Evolutionary conservation across 148 eudicot genomes (phyloP), one percentile per base, ranked within the genome.

Genomic region (Rhododendron ferrugineum): DNA sequence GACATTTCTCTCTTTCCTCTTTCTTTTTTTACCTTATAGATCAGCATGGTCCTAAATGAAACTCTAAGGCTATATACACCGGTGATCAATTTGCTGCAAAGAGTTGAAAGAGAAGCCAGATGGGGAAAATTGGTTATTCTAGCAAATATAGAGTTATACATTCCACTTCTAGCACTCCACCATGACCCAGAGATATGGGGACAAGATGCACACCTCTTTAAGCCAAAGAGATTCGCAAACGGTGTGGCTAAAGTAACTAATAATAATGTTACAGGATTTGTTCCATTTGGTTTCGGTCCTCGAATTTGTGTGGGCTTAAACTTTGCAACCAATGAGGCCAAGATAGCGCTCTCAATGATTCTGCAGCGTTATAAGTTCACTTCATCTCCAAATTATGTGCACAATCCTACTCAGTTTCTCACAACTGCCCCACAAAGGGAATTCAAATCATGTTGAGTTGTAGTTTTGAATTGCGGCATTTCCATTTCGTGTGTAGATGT

Each of bases 171-270:
- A 11, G 84, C 73, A 11, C 73, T 81, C 5, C 84, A 58, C 50
- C 84, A 81, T 60, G 32, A 60, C 37, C 84, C 73, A 23, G 20
- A 81, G 20, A 81, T 81, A 81, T 81, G 84, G 84, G 84, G 84
- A 60, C 18, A 36, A 36, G 84, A 81, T 37, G 84, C 13, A 2
- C 68, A 80, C 44, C 82, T 80, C 5, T 80, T 80, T 62, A 80
- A 80, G 68, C 82, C 46, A 6, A 74, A 81, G 50, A 37, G 74
- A 23, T 81, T 81, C 5, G 74, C 20, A 36, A 73, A 58, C 3
- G 73, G 83, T 7, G 83, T 81, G 83, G 73, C 83, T 37, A 81
- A 81, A 37, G 73, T 50, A 7, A 8, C 83, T 2, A 81, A 80
- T 5, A 22, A 10, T 1, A 80, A 54, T 26, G 0, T 13, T 13